Conservation (phyloP, 1,284 basidiomycete species). For the Melanopsichium pennsylvanicum region DNA sequence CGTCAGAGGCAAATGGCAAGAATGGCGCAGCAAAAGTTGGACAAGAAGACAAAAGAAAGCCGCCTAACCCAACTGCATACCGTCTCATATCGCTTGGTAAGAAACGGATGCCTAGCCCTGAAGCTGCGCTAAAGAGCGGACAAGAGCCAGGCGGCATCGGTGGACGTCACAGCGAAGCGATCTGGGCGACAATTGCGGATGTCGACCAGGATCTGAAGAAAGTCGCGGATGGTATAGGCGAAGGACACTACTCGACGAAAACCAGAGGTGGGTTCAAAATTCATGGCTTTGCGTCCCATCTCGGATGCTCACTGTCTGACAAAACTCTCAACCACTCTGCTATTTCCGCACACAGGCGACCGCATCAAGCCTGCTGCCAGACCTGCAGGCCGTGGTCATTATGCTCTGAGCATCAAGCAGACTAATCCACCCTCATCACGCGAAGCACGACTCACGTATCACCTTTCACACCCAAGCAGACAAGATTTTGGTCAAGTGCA, state of each 20-base stretch:
- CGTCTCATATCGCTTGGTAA: constrained; percentile 48
- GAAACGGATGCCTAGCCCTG: constrained; percentile 50
- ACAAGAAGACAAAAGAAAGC: constrained; percentile 30
- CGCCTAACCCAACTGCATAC: constrained; percentile 41
- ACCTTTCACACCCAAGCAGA: constrained; percentile 46
- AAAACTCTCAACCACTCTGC: background rate
- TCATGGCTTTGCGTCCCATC: too few relatives aligned
- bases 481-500: constrained; percentile 50
- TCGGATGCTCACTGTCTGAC: too few relatives aligned
- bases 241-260: constrained; percentile 47
- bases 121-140: constrained; percentile 38
- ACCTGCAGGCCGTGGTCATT: constrained; percentile 49
- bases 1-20: constrained; percentile 1
- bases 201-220: constrained; percentile 35
- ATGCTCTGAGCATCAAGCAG: constrained; percentile 41
- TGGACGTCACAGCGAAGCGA: constrained; percentile 47
- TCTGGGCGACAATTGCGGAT: constrained; percentile 50
- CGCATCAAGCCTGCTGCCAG: constrained; percentile 41
- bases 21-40: constrained; percentile 1
- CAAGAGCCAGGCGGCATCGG: constrained; percentile 50
- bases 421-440: constrained; percentile 43
- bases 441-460: constrained; percentile 47
- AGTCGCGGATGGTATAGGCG: constrained; percentile 26
- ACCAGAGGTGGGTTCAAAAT: constrained; percentile 31
- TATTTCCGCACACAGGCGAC: constrained; percentile 21